These are phyloP conservation scores for Ustanciosporium gigantosporum DNA, from an alignment of 1,284 basidiomycete species.

Conservation along the genomic window DNA sequence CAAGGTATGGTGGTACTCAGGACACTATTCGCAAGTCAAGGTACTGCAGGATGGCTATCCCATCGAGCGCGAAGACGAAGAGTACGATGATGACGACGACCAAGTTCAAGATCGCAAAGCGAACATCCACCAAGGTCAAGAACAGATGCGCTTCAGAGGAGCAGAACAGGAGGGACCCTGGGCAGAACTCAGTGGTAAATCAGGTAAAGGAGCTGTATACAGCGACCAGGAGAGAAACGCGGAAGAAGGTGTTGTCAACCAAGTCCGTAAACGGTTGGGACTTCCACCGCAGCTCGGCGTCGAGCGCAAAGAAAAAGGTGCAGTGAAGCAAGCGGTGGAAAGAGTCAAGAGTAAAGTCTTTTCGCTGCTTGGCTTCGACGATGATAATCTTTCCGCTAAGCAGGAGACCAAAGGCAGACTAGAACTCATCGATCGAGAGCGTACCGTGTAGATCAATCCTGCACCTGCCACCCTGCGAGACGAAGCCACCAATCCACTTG, in stretches of 20 bases:
- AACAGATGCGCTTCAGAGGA: constrained; percentile 19
- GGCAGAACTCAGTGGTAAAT: constrained; percentile 25
- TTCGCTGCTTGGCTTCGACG: constrained; percentile 27
- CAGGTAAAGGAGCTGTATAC: constrained; percentile 32
- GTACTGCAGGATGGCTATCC: constrained; percentile 33
- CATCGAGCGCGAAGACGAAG: constrained; percentile 25
- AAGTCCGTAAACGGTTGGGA: constrained; percentile 13
- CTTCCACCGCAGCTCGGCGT: constrained; percentile 2
- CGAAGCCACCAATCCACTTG: too few species aligned
- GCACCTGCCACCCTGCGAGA: too few species aligned
- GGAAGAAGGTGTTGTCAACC: constrained; percentile 32
- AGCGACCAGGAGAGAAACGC: constrained; percentile 29
- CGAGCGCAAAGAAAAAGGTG: background rate
- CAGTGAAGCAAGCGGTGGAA: constrained; percentile 3
- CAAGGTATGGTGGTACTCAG: constrained; percentile 44
- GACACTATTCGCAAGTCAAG: constrained; percentile 39
- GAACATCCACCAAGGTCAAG: background rate
- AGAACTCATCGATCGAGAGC: constrained; percentile 25
- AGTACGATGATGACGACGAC: constrained; percentile 37
- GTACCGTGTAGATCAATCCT: constrained; percentile 12
- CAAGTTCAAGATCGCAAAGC: background rate
- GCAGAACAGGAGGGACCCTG: constrained; percentile 29
- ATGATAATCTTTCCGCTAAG: constrained; percentile 22
- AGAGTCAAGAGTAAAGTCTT: constrained; percentile 5
- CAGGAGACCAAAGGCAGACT: constrained; percentile 21